Percentiles rank a stretch among this genome's conserved stretches.
Evolutionary conservation across 164 flowering plant genomes (phyloP).

Genomic region (Echeveria elegans): DNA sequence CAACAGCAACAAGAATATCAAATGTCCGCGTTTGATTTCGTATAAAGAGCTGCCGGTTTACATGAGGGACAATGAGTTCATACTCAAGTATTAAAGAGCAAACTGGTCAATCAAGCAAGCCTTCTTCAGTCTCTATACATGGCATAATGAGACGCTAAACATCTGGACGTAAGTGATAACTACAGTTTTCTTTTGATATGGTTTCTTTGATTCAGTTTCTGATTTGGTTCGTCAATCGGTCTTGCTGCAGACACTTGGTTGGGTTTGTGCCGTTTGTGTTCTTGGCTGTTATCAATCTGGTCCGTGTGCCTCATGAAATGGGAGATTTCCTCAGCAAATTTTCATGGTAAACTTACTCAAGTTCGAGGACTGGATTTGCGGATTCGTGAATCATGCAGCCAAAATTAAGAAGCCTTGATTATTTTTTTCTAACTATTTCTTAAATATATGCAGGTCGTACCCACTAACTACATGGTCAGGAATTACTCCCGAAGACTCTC

Average conservation of each 20-base stretch:
- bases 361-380: not conserved
- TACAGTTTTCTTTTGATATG: too few relatives aligned
- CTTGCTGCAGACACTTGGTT: constrained; percentile 53
- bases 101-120: constrained; percentile 76
- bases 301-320: constrained; percentile 37
- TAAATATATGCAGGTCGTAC: constrained; percentile 3
- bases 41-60: constrained; percentile 68
- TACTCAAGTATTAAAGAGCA: constrained; percentile 54
- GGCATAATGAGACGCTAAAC: constrained; percentile 90
- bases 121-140: constrained; percentile 54
- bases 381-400: too few relatives aligned
- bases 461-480: not conserved
- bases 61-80: constrained; percentile 88
- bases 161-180: constrained; percentile 71
- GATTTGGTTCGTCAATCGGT: too few relatives aligned
- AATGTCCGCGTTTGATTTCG: constrained; percentile 25
- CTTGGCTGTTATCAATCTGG: constrained; percentile 49
- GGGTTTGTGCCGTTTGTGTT: constrained; percentile 76
- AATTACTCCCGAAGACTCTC: not conserved
- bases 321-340: constrained; percentile 31
- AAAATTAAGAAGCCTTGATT: too few relatives aligned
- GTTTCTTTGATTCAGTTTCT: not conserved
- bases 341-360: constrained; percentile 27
- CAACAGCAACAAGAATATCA: not conserved
- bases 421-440: too few relatives aligned